phyloP scores from a whole-genome alignment of 306 rosid genomes.

The Malus sieversii region DNA sequence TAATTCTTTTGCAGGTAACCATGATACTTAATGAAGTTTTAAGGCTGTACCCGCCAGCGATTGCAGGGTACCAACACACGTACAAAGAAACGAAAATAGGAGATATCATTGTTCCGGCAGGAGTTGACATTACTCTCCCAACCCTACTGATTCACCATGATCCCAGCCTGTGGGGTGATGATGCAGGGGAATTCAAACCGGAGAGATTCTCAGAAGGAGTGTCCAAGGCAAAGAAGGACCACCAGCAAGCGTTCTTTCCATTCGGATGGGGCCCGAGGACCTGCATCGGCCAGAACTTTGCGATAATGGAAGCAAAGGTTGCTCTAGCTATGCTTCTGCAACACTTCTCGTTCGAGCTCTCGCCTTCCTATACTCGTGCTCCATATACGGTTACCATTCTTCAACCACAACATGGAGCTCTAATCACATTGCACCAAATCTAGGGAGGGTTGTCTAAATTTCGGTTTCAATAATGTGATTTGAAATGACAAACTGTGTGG shows the following conservation, averaged over 20 bases:
- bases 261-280: slow-evolving; percentile 54
- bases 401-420: slow-evolving; percentile 56
- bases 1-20: slow-evolving; percentile 29
- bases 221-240: slow-evolving; percentile 26
- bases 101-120: slow-evolving; percentile 30
- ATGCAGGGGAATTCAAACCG: slow-evolving; percentile 44
- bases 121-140: slow-evolving; percentile 41
- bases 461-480: neutral
- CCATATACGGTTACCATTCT: slow-evolving; percentile 39
- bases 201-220: slow-evolving; percentile 45
- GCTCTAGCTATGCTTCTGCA: slow-evolving; percentile 35
- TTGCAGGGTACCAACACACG: slow-evolving; percentile 36
- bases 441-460: neutral
- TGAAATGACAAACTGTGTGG: neutral
- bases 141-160: slow-evolving; percentile 40
- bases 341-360: slow-evolving; percentile 35
- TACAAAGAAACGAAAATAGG: slow-evolving; percentile 32
- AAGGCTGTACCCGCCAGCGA: slow-evolving; percentile 48
- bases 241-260: slow-evolving; percentile 35
- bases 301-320: slow-evolving; percentile 40
- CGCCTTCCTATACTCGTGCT: slow-evolving; percentile 44
- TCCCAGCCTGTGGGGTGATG: slow-evolving; percentile 39
- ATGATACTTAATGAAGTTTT: slow-evolving; percentile 48
- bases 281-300: slow-evolving; percentile 43
- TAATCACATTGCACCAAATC: slow-evolving; percentile 22